These are phyloP conservation scores for Sporothrix brasiliensis DNA, from an alignment of 2,329 filamentous ascomycete species.

Conservation along the genomic window DNA sequence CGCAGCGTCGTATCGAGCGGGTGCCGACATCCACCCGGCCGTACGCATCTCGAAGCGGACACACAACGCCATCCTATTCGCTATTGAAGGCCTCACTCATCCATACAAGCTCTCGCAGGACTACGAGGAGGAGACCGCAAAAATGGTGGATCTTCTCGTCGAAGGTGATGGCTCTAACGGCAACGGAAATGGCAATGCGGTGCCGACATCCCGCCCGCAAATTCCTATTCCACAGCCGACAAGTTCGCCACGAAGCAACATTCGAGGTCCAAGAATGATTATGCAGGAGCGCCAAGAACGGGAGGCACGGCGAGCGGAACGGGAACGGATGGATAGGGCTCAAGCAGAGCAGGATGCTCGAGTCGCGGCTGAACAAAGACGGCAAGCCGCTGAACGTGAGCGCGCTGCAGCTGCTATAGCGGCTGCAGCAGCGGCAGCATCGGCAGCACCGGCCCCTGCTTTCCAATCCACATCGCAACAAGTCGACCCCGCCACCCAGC, in stretches of 20 bases:
- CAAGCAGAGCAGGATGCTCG: constrained; percentile 61
- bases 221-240: constrained; percentile 55
- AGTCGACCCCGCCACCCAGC: constrained; percentile 44
- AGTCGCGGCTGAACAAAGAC: constrained; percentile 57
- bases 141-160: constrained; percentile 79
- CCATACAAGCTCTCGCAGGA: constrained; percentile 84
- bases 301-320: constrained; percentile 71
- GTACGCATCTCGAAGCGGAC: constrained; percentile 78
- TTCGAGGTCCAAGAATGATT: constrained; percentile 84
- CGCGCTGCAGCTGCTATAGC: constrained; percentile 57
- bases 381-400: constrained; percentile 46
- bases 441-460: constrained; percentile 38
- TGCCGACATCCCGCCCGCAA: constrained; percentile 49
- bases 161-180: constrained; percentile 56
- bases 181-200: constrained; percentile 54
- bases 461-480: constrained; percentile 36
- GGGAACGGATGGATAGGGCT: constrained; percentile 63
- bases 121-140: constrained; percentile 81
- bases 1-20: constrained; percentile 42
- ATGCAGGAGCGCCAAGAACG: constrained; percentile 84
- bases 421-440: constrained; percentile 41
- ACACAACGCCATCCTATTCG: constrained; percentile 86
- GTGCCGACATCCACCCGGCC: constrained; percentile 50
- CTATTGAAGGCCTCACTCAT: constrained; percentile 82
- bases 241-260: constrained; percentile 61